Evolutionary conservation across 169 alveolate species (phyloP), one percentile per base, ranked within the genome.

Genomic region (Eimeria tenella): DNA sequence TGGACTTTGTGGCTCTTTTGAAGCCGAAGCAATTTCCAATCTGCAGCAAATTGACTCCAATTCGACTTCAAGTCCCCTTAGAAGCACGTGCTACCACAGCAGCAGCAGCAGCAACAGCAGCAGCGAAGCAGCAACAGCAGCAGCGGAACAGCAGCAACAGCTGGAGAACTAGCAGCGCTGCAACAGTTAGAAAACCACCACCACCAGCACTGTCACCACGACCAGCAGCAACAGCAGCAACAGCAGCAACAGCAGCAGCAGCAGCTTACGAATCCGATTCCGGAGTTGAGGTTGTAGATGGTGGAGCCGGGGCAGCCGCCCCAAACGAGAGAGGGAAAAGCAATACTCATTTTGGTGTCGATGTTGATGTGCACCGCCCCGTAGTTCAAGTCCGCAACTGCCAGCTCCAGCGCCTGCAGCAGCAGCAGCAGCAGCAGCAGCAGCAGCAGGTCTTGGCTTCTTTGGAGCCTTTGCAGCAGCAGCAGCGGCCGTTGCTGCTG

Each of bases 321-420:
- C 95, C 95, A 93, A 15, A 83, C 79, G 7, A 84, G 23, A 4
- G 49, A 13, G 25, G 95, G 95, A 65, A 93, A 93, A n/a, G 77
- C 77, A 53, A 93, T 86, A 53, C 83, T 55, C n/a, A 84, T 3
- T 63, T 74, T 53, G 9, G 94, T 23, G 86, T 58, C 42, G 25
- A 65, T 17, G 73, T 93, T 93, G 10, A 93, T 10, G 23, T 55
- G 93, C 8, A 93, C 91, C 19, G 94, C 81, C 5, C 95, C 95
- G 63, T 93, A 93, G 19, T 77, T 31, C 56, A 93, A 82, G 49
- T 82, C 74, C 19, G 53, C 31, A 25, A 93, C 81, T 10, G 95
- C 92, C 10, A 50, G 49, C 5, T 93, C 93, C 4, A 93, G 52
- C 9, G 73, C 93, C 95, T 93, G 74, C 50, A 93, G 25, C 8